These are phyloP conservation scores for Earliella scabrosa DNA, from an alignment of 1,284 basidiomycete genomes.

Conservation along the genomic window DNA sequence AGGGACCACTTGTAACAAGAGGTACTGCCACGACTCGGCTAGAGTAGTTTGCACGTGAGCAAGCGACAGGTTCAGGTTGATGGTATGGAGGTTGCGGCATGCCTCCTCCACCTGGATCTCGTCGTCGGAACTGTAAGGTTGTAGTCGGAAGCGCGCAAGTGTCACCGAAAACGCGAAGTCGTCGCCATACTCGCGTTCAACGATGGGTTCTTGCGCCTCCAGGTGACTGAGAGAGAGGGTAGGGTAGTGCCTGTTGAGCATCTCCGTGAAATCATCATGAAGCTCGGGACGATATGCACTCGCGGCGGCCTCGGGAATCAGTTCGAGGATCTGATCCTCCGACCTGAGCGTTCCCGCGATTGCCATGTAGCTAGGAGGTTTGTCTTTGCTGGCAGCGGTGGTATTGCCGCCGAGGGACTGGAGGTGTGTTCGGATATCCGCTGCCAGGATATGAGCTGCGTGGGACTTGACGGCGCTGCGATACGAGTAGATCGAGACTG, in stretches of 20 bases:
- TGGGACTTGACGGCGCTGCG: conserved; percentile 77
- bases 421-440: conserved; percentile 67
- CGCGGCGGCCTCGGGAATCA: conserved; percentile 67
- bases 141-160: conserved; percentile 57
- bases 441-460: conserved; percentile 73
- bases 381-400: conserved; percentile 40
- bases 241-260: conserved; percentile 52
- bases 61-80: conserved; percentile 87
- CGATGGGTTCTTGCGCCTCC: conserved; percentile 61
- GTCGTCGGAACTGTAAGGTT: conserved; percentile 49
- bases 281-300: conserved; percentile 73
- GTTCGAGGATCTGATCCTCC: conserved; percentile 63
- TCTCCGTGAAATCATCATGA: conserved; percentile 58
- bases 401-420: conserved; percentile 38
- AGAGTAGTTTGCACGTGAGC: conserved; percentile 79
- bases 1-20: conserved; percentile 69
- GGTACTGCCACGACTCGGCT: conserved; percentile 78
- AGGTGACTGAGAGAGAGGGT: conserved; percentile 66
- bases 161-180: conserved; percentile 72
- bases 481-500: conserved; percentile 68
- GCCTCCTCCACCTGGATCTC: conserved; percentile 48
- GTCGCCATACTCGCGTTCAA: conserved; percentile 81
- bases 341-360: conserved; percentile 60
- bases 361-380: conserved; percentile 61
- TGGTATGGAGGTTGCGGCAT: conserved; percentile 58